Evolutionary conservation across 257 asterid species (phyloP).

Genomic region (Linaria vulgaris): DNA sequence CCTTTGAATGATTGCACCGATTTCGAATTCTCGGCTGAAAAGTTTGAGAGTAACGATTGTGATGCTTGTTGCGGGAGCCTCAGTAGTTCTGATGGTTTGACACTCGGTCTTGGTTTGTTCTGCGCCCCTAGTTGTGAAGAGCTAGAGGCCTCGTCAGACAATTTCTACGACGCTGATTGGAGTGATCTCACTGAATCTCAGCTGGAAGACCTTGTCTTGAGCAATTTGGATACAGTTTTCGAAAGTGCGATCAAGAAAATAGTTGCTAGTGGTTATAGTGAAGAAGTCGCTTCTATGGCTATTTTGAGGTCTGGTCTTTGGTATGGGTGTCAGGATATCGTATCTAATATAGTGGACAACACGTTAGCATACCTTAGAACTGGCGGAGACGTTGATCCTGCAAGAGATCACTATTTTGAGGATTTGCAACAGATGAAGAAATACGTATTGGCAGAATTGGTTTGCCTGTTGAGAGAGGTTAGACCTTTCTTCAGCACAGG

Average conservation of each 20-base stretch:
- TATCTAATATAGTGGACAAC: constrained; percentile 88
- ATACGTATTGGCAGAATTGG: constrained; percentile 89
- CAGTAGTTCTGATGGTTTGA: constrained; percentile 34
- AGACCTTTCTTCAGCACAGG: constrained; percentile 91
- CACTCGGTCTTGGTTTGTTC: constrained; percentile 80
- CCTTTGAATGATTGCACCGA: constrained; percentile 60
- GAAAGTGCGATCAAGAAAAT: constrained; percentile 80
- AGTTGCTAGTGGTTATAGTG: constrained; percentile 63
- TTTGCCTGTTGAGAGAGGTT: constrained; percentile 78
- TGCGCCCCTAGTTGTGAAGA: constrained; percentile 59
- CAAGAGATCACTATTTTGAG: constrained; percentile 70
- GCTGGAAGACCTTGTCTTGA: constrained; percentile 79
- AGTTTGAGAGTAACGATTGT: constrained; percentile 58
- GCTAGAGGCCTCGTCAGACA: constrained; percentile 44
- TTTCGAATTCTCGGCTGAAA: constrained; percentile 81
- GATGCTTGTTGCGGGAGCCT: constrained; percentile 57
- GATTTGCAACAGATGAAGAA: constrained; percentile 81
- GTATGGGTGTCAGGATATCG: constrained; percentile 90
- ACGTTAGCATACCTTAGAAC: constrained; percentile 69
- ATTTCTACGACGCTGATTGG: constrained; percentile 83
- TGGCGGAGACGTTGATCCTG: constrained; percentile 56
- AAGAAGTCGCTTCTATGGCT: constrained; percentile 74
- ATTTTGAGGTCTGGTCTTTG: constrained; percentile 85
- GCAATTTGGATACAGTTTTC: constrained; percentile 75
- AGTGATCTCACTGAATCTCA: constrained; percentile 82